Base-by-base conservation (phyloP, 371 early-diverging fungal species). In the Apophysomyces variabilis region DNA sequence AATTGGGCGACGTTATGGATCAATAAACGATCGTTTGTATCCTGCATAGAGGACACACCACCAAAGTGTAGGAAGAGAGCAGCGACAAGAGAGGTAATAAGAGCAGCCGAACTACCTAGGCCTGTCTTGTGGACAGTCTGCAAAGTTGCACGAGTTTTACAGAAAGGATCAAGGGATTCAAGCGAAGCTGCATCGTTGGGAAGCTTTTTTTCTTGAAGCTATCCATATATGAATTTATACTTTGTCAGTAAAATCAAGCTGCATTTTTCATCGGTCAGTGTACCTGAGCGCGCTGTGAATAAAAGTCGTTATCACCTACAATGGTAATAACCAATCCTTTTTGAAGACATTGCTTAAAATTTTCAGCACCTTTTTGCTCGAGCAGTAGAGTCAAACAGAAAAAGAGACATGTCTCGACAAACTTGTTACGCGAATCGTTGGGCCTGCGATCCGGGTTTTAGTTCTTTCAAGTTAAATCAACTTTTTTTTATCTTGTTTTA, bases 291-390 rank as follows among this genome's bases (percentile, higher is more conserved):
- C 90, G 79, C 79, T 97, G 97, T 5, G 97, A 96, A 74, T 98
- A 97, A 74, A 98, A 98, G 75, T 97, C 98, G 68, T 97, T 98
- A 79, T 93, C 90, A 11, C 93, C 95, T 12, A 90, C 80, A 57
- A 96, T 89, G n/a, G 78, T 76, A 26, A 96, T 87, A 38, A 85
- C 78, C 39, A 95, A 74, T 5, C 90, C 90, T 3, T 58, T 18
- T 0, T 46, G 46, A 0, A 84, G 7, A 66, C 66, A 26, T 70
- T 59, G 11, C 54, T 44, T 32, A 79, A 67, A 45, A 1, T 38
- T 12, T 8, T 65, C 63, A n/a, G 43, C 13, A 1, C 73, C 70
- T n/a, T 74, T 57, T 45, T 71, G 62, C 35, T 77, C 73, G 38
- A 87, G 38, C 18, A 54, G 36, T 7, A 83, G 65, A 56, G 76